Evolutionary conservation across 2,329 filamentous ascomycete species (phyloP), one percentile per base, ranked within the genome.

Genomic region (Penicillium sp.): DNA sequence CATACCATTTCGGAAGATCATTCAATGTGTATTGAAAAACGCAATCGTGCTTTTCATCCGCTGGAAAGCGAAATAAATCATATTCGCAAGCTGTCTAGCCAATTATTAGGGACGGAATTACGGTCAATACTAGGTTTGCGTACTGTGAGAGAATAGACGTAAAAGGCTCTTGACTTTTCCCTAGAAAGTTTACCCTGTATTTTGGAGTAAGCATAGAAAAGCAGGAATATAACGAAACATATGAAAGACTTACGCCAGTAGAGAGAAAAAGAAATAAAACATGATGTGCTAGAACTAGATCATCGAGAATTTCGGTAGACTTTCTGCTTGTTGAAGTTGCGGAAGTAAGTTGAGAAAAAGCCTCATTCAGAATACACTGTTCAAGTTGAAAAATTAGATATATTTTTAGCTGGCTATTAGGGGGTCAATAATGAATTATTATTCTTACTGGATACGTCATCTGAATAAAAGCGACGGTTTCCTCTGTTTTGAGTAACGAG

Each of bases 401-500:
- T n/a, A n/a, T n/a, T n/a, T n/a, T n/a, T n/a, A n/a, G n/a, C n/a
- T 40, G 39, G 21, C 24, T 19, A 8, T 6, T 36, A 26, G 24
- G 31, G 9, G 10, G 9, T 5, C 19, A 24, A 18, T 3, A 16
- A 8, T n/a, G 19, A 23, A 40, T 2, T 24, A 23, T 23, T 7
- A 23, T 24, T 37, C 43, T 37, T 42, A 55, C 52, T 10, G 52
- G 52, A 24, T 55, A 55, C 5, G 28, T 10, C 7, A 36, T 48
- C 31, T 28, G 33, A 24, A 55, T 37, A 26, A 55, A 55, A 11
- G 29, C 26, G 5, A 47, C 28, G 14, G 48, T 42, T 9, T 55
- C 48, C 14, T 51, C 52, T 8, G 52, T 55, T 28, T 55, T 55
- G 9, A 51, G n/a, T 11, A 55, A 47, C 3, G 52, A 55, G 23